Evolutionary conservation across 2,329 filamentous ascomycete species (phyloP), one percentile per base, ranked within the genome.

Genomic region (Calonectria ilicicola): DNA sequence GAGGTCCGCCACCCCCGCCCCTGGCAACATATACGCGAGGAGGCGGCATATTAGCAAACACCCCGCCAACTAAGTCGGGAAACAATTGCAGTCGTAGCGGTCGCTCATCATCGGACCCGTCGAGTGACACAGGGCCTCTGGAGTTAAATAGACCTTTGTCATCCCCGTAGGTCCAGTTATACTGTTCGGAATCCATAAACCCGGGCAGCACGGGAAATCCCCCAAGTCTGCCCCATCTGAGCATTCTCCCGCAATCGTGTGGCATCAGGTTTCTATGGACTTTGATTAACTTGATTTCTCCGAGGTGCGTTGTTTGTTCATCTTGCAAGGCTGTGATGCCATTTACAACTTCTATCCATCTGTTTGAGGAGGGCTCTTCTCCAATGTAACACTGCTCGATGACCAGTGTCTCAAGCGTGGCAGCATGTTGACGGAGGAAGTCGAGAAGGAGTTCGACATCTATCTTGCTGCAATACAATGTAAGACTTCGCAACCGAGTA

Each of bases 391-490:
- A 70, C 12, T 70, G 27, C 17, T 70, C 60, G 38, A 70, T 58
- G 2, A 38, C 21, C 17, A 70, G 2, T 6, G 19, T 42, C 9
- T 70, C 49, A 12, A 70, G 42, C 0, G 68, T 65, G 4, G 47
- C 49, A 2, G 23, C 62, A 23, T 60, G 49, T 8, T 29, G 68
- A 19, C 27, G 38, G 9, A 70, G 38, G 8, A 70, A 70, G 32
- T 17, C 7, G 1, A 7, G 17, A 10, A 72, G 23, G 3, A 44
- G 29, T 21, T 60, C 23, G 21, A 40, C 15, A 2, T 40, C 40
- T 1, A 72, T 32, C 5, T 62, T 17, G 21, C 70, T 58, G 60
- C 70, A 72, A n/a, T n/a, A 14, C 19, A 72, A 65, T 7, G 63
- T 51, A 6, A 62, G 47, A 15, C 26, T 60, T 3, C 60, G 49